phyloP scores from a whole-genome alignment of 139 green algal genomes.

The Chlamydomonas asymmetrica region DNA sequence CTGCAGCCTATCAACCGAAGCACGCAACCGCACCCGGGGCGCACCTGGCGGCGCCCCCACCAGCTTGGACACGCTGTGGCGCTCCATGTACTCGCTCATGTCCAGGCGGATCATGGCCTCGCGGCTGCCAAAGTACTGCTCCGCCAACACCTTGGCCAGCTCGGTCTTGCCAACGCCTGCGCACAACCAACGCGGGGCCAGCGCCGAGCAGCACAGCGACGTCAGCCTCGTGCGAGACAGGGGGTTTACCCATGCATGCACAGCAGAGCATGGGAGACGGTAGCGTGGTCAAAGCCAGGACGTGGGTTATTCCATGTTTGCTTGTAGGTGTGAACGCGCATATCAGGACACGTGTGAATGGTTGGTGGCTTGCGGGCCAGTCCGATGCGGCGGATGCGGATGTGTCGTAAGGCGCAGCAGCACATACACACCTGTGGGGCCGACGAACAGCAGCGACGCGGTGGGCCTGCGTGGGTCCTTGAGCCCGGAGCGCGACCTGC shows the following conservation, averaged over 20 bases:
- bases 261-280: no score
- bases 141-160: slow-evolving; percentile 91
- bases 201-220: no score
- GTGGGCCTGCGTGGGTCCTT: slow-evolving; percentile 88
- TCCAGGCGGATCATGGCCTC: slow-evolving; percentile 90
- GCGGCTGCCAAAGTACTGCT: slow-evolving; percentile 65
- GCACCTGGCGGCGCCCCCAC: slow-evolving; percentile 85
- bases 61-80: slow-evolving; percentile 83
- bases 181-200: no score
- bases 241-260: no score
- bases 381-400: no score
- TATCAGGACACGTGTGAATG: no score
- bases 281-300: no score
- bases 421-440: slow-evolving; percentile 78
- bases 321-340: no score
- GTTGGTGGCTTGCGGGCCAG: no score
- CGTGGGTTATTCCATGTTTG: no score
- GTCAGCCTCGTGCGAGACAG: no score
- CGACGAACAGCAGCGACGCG: slow-evolving; percentile 96
- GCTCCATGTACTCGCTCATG: slow-evolving; percentile 99
- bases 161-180: slow-evolving; percentile 97
- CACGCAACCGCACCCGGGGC: not conserved
- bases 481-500: slow-evolving; percentile 87
- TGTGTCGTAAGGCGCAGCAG: no score
- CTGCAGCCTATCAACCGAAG: not conserved